Evolutionary conservation across 2,329 filamentous ascomycete genomes (phyloP), one percentile per base, ranked within the genome.

Genomic region (Xylaria arbuscula): DNA sequence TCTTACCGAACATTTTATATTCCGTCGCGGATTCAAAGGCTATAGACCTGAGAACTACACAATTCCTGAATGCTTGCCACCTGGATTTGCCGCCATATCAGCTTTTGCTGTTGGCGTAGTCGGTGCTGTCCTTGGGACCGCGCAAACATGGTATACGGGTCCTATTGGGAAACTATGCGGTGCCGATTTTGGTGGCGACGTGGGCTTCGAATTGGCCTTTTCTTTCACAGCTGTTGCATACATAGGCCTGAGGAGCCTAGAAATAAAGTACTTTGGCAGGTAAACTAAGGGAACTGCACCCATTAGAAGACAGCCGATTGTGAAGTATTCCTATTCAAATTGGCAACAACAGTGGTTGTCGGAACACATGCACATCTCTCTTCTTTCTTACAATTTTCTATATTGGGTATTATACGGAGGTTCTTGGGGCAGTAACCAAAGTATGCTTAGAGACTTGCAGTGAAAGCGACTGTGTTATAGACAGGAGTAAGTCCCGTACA

Each of bases 121-220:
- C 15, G 91, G 91, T 15, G 90, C 91, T 74, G 84, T 92, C 2
- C 81, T 87, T 8, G 91, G 91, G 6, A 93, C 93, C 89, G 86
- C 86, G 19, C 91, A 93, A 78, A 78, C 83, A 0, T 93, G 90
- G 90, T 91, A 83, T 72, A 86, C 87, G 0, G 91, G 91, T 0
- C 90, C 90, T 0, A 88, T 93, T 69, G 90, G 89, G 0, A 82
- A 84, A 66, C 80, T 87, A 36, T 89, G 89, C 62, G 85, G 88
- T 48, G 78, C 87, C 22, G 80, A 66, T 10, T 66, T 64, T 17
- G 75, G 74, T 11, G 75, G 75, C 19, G 75, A 76, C 32, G 67
- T 74, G 3, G 75, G 76, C 1, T 76, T 77, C 56, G 75, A 76
- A 70, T 59, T 76, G 1, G 74, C 74, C 17, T 76, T 76, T 53